Base-by-base conservation (phyloP, 1,284 basidiomycete genomes). In the Thelephora terrestris region DNA sequence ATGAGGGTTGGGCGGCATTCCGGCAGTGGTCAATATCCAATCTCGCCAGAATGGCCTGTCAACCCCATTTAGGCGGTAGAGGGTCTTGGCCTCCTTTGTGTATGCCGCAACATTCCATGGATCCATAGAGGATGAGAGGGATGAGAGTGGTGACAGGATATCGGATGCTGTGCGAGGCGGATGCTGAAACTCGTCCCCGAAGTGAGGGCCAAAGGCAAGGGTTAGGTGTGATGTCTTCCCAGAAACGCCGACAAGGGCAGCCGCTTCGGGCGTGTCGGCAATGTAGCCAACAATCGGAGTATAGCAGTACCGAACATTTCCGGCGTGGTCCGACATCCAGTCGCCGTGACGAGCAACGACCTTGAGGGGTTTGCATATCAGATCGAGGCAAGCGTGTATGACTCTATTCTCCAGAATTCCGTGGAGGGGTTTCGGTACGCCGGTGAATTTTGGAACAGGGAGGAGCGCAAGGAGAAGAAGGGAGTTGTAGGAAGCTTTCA, bases 121-220 rank as follows among this genome's bases (percentile, higher is more conserved):
- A n/a, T n/a, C n/a, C n/a, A n/a, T n/a, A n/a, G n/a, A n/a, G n/a
- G n/a, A n/a, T 3, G 29, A 32, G 12, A 32, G 29, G 29, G 29
- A 10, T n/a, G n/a, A n/a, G 12, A 32, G 29, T 6, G 29, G 3
- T 32, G 29, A 3, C 7, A 32, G 29, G 17, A n/a, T n/a, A n/a
- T n/a, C n/a, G n/a, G n/a, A n/a, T n/a, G n/a, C n/a, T n/a, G n/a
- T n/a, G n/a, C 38, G 12, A n/a, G 38, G 7, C 3, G 18, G 20
- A 17, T 40, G 38, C 7, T 14, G 12, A n/a, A 40, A 40, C 9
- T 4, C 9, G 12, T 40, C 38, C 3, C 38, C 38, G 12, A 40
- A 40, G 5, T 38, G 5, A 5, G 46, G n/a, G n/a, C n/a, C n/a
- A n/a, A n/a, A 54, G 3, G 56, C 61, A 1, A 54, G 44, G 10